Base-by-base conservation (phyloP, 371 early-diverging fungal genomes). In the Actinomortierella ambigua region DNA sequence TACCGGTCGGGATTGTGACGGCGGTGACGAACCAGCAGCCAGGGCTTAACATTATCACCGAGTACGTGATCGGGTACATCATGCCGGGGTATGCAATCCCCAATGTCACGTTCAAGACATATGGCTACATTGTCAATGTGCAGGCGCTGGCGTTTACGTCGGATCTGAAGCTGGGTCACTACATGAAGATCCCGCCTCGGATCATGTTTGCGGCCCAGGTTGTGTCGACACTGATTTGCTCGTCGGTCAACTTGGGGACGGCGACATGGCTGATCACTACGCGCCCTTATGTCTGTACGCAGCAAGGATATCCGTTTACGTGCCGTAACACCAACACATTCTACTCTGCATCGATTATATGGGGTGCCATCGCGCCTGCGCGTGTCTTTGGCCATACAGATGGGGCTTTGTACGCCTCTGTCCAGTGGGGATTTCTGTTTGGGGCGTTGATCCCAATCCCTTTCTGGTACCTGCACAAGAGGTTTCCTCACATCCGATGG, bases 311-410 rank as follows among this genome's bases (percentile, higher is more conserved):
- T 41, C 82, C 81, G n/a, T 85, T 82, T 61, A 88, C 89, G 1
- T 90, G 90, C 63, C 82, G 81, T 55, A 77, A 75, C 57, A 86
- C 90, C 14, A 69, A 77, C 28, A 86, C 87, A 15, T 88, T 87
- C 42, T 86, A 80, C 66, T 85, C 88, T 28, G 90, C 90, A 7
- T 88, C 87, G 18, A 69, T 90, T 26, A 87, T 91, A 46, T 93
- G 86, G 90, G 90, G 89, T 54, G 76, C 83, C 14, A 84, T 91
- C 42, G 86, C 87, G 43, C 92, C 93, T 15, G 68, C 63, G 3
- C 81, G 78, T n/a, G 83, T 90, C 82, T 93, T 91, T 63, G 91
- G 88, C n/a, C 29, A 57, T 29, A 73, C 57, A 17, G 65, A 65
- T 47, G 51, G 55, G 2, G 84, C 70, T 1, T 17, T 70, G 9